phyloP scores from a whole-genome alignment of 495 filamentous ascomycete species.

The Geoglossum glabrum region DNA sequence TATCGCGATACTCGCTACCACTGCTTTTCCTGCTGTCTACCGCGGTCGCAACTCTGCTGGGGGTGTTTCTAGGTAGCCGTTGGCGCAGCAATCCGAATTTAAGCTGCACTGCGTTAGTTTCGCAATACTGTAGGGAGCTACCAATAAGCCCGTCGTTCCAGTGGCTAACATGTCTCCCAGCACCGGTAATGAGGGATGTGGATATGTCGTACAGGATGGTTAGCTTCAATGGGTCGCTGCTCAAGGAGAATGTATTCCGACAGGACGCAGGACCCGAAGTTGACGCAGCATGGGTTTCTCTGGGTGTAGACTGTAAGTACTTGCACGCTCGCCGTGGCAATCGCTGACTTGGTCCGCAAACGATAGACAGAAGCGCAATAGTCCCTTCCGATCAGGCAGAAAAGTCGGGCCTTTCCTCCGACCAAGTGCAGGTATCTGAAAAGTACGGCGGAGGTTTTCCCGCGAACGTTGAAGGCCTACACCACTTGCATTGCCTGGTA shows the following conservation, averaged over 20 bases:
- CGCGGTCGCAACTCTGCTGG: too few relatives aligned
- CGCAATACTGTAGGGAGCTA: conserved; percentile 14
- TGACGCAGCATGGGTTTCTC: conserved; percentile 34
- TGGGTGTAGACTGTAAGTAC: conserved; percentile 30
- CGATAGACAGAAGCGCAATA: conserved; percentile 19
- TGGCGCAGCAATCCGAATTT: conserved; percentile 4
- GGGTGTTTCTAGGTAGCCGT: too few relatives aligned
- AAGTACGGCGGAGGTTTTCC: conserved; percentile 34
- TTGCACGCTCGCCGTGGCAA: not conserved
- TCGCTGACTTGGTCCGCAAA: not conserved
- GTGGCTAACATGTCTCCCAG: conserved; percentile 7
- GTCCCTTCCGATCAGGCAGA: too few relatives aligned
- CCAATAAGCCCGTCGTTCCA: too few relatives aligned
- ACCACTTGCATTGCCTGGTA: conserved; percentile 37
- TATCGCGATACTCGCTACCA: too few relatives aligned
- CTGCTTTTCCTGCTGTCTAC: too few relatives aligned
- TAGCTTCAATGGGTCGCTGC: conserved; percentile 29
- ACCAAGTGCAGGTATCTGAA: conserved; percentile 30
- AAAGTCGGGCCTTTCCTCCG: conserved; percentile 20
- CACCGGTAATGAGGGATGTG: conserved; percentile 19
- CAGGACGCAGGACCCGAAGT: conserved; percentile 30
- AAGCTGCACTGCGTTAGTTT: conserved; percentile 11
- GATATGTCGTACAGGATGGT: conserved; percentile 16
- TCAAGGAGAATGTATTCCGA: conserved; percentile 33
- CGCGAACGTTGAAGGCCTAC: conserved; percentile 34